Evolutionary conservation across 2,329 filamentous ascomycete species (phyloP).

Genomic region (Ambrosiella xylebori): DNA sequence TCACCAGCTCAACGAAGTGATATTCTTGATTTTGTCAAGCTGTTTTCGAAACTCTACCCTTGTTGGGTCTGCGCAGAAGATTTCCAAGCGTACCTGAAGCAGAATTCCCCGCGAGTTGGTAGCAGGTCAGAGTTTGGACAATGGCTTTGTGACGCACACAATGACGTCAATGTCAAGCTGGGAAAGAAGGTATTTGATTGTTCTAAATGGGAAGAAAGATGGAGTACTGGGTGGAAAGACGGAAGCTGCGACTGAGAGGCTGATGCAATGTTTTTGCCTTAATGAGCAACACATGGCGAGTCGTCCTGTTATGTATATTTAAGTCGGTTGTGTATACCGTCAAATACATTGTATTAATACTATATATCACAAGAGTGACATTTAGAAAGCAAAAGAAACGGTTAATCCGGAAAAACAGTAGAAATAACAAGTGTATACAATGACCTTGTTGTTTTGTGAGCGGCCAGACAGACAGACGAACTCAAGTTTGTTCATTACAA

Average conservation of each 20-base stretch:
- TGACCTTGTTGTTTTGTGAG: no score
- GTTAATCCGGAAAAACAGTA: no score
- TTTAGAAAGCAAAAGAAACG: no score
- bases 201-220: slow-evolving; percentile 76
- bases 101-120: slow-evolving; percentile 32
- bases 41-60: slow-evolving; percentile 78
- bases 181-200: slow-evolving; percentile 90
- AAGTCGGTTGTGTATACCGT: not conserved
- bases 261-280: not conserved
- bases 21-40: slow-evolving; percentile 56
- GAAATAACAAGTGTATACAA: no score
- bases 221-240: slow-evolving; percentile 75
- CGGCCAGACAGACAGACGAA: no score
- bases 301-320: not conserved
- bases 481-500: no score
- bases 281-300: not conserved
- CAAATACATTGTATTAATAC: no score
- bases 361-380: no score
- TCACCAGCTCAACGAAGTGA: slow-evolving; percentile 54
- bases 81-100: slow-evolving; percentile 65
- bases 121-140: slow-evolving; percentile 37
- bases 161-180: slow-evolving; percentile 74
- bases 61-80: slow-evolving; percentile 94
- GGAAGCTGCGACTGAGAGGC: slow-evolving; percentile 37
- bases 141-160: slow-evolving; percentile 77